These are phyloP conservation scores for Plasmodium chabaudi DNA, from an alignment of 169 alveolate species.

Conservation along the genomic window DNA sequence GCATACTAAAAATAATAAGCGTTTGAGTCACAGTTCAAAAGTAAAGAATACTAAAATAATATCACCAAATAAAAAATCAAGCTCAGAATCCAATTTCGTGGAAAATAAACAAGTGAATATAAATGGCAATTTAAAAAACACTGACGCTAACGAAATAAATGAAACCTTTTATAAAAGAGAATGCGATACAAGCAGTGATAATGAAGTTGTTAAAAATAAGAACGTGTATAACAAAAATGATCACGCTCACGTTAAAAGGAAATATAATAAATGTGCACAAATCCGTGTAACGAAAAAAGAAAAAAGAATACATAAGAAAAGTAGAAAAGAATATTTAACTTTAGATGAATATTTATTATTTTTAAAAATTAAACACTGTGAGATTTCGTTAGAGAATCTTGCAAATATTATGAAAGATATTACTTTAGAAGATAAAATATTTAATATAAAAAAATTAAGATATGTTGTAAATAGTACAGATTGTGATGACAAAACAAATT, in stretches of 20 bases:
- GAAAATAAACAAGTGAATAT: too few relatives aligned
- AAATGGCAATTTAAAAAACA: too few relatives aligned
- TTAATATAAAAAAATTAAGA: slow-evolving; percentile 43
- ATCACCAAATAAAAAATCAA: too few relatives aligned
- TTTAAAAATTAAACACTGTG: slow-evolving; percentile 59
- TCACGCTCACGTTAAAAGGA: neutral
- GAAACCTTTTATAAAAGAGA: too few relatives aligned
- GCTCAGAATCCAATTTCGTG: too few relatives aligned
- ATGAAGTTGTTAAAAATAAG: neutral
- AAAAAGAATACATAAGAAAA: neutral
- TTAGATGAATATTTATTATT: slow-evolving; percentile 72
- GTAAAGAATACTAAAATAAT: too few relatives aligned
- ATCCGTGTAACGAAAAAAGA: neutral
- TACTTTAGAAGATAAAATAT: slow-evolving; percentile 34
- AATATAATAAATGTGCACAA: neutral
- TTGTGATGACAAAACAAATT: slow-evolving; percentile 39
- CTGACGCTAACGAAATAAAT: too few relatives aligned
- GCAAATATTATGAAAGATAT: slow-evolving; percentile 15
- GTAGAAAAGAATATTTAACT: slow-evolving; percentile 18
- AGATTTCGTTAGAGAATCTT: slow-evolving; percentile 26
- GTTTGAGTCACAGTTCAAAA: too few relatives aligned
- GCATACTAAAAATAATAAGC: too few relatives aligned
- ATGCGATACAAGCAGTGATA: neutral
- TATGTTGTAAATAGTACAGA: slow-evolving; percentile 26
- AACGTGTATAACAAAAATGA: neutral